A percentile compares a stretch with the other conserved stretches of the same genome.
These are phyloP conservation scores for Nepenthes gracilis DNA, from an alignment of 148 eudicot species.

Conservation along the genomic window DNA sequence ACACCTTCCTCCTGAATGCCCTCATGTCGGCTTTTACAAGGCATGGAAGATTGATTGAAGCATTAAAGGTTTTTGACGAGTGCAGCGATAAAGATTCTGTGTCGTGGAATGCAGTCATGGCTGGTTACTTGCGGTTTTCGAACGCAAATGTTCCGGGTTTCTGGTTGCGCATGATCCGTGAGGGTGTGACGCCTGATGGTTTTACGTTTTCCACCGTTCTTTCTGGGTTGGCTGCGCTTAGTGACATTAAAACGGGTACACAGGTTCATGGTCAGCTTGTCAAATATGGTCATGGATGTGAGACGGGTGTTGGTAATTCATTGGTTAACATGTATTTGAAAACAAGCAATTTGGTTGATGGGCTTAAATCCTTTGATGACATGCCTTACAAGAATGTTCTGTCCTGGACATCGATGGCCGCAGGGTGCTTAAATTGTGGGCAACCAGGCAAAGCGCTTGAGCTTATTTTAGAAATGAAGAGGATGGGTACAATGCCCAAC, in stretches of 20 bases:
- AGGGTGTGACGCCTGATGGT: slow-evolving; percentile 46
- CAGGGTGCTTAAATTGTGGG: slow-evolving; percentile 47
- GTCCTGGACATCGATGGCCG: slow-evolving; percentile 62
- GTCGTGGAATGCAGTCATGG: slow-evolving; percentile 61
- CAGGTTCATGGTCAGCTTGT: slow-evolving; percentile 51
- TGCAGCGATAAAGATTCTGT: slow-evolving; percentile 33
- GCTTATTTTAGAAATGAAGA: slow-evolving; percentile 42
- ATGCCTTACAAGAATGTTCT: slow-evolving; percentile 33
- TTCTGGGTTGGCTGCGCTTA: slow-evolving; percentile 30
- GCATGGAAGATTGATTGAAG: slow-evolving; percentile 24
- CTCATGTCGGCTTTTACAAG: slow-evolving; percentile 39
- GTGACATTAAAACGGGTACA: slow-evolving; percentile 23
- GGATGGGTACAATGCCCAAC: slow-evolving; percentile 33
- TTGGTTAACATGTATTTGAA: slow-evolving; percentile 52
- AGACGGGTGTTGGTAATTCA: slow-evolving; percentile 55
- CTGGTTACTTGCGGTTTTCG: slow-evolving; percentile 33
- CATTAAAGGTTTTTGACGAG: slow-evolving; percentile 29
- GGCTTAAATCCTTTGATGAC: slow-evolving; percentile 41
- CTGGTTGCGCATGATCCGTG: slow-evolving; percentile 38
- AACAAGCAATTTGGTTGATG: slow-evolving; percentile 24
- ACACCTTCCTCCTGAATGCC: slow-evolving; percentile 32
- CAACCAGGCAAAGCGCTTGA: slow-evolving; percentile 38
- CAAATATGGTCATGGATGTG: slow-evolving; percentile 51
- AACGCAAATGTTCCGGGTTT: slow-evolving; percentile 28
- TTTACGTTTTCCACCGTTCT: slow-evolving; percentile 45